phyloP scores from a whole-genome alignment of 2,329 filamentous ascomycete species.

The Trichoderma koningiopsis region DNA sequence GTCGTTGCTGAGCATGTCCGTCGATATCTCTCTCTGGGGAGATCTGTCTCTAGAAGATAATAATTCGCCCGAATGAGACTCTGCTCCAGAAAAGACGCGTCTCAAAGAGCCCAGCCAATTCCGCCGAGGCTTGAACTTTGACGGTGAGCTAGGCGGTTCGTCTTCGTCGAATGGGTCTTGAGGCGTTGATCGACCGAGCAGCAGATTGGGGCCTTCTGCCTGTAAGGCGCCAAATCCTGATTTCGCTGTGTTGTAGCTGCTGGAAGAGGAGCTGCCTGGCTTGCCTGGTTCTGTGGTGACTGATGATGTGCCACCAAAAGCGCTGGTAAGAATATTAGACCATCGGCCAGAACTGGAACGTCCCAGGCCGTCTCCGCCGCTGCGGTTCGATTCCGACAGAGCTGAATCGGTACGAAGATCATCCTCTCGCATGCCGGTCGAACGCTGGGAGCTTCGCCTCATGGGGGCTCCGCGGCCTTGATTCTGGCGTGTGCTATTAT shows the following conservation, averaged over 20 bases:
- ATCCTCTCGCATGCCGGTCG: conserved; percentile 44
- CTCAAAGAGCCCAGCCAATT: conserved; percentile 70
- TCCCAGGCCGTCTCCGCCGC: conserved; percentile 46
- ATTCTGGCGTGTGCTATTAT: conserved; percentile 38
- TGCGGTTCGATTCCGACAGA: conserved; percentile 56
- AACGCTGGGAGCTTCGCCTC: conserved; percentile 42
- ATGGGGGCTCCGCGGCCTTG: conserved; percentile 44
- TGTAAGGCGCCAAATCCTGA: conserved; percentile 56
- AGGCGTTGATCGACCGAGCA: conserved; percentile 40
- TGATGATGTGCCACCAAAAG: conserved; percentile 35
- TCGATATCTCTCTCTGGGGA: conserved; percentile 35
- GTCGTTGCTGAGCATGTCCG: conserved; percentile 42
- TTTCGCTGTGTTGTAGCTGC: conserved; percentile 57
- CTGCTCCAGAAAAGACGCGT: conserved; percentile 59
- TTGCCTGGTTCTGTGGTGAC: conserved; percentile 37
- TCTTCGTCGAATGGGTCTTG: conserved; percentile 38
- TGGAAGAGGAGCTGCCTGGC: conserved; percentile 45
- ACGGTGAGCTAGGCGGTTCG: conserved; percentile 54
- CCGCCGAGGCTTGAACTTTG: conserved; percentile 57
- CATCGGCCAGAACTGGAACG: conserved; percentile 41
- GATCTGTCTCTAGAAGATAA: conserved; percentile 35
- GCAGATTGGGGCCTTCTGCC: conserved; percentile 54
- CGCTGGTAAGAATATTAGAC: conserved; percentile 39
- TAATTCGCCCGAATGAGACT: conserved; percentile 36
- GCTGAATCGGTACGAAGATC: conserved; percentile 59